Evolutionary conservation across 2,329 filamentous ascomycete genomes (phyloP).

Genomic region (Verruconis gallopava): DNA sequence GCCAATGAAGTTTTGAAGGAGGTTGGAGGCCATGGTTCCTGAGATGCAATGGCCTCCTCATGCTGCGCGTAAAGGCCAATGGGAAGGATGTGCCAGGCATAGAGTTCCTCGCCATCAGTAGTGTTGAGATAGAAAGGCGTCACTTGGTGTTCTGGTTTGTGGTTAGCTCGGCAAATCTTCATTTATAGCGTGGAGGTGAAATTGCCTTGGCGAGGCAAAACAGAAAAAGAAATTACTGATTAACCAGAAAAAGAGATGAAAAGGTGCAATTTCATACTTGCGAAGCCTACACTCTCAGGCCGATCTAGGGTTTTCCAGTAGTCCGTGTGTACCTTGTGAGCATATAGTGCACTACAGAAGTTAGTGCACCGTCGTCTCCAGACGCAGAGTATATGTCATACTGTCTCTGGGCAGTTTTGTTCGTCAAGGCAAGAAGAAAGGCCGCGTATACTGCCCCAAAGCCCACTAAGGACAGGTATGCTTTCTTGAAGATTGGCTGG

Average conservation of each 20-base stretch:
- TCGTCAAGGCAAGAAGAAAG: constrained; percentile 52
- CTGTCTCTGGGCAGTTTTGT: constrained; percentile 67
- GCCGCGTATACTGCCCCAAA: constrained; percentile 19
- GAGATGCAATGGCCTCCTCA: constrained; percentile 46
- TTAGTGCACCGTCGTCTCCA: background rate
- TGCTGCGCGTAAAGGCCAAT: constrained; percentile 62
- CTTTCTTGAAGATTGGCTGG: constrained; percentile 15
- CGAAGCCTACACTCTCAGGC: constrained; percentile 76
- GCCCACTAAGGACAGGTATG: constrained; percentile 28
- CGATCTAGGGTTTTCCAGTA: constrained; percentile 60
- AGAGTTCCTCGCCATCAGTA: constrained; percentile 62
- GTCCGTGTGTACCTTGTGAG: constrained; percentile 62
- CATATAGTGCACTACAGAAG: constrained; percentile 60
- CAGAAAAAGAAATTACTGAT: background rate
- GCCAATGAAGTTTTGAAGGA: constrained; percentile 36
- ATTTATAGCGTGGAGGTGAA: background rate
- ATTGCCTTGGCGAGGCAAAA: background rate
- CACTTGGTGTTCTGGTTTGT: constrained; percentile 62
- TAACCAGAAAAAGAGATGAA: background rate
- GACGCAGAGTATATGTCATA: constrained; percentile 33
- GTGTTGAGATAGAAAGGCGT: constrained; percentile 71
- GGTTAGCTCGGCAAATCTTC: constrained; percentile 9
- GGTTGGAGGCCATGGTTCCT: constrained; percentile 28
- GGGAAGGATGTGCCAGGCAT: constrained; percentile 85
- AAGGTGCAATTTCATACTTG: constrained; percentile 41